These are phyloP conservation scores for Tricholoma flavovirens DNA, from an alignment of 768 basidiomycete genomes.

Conservation along the genomic window DNA sequence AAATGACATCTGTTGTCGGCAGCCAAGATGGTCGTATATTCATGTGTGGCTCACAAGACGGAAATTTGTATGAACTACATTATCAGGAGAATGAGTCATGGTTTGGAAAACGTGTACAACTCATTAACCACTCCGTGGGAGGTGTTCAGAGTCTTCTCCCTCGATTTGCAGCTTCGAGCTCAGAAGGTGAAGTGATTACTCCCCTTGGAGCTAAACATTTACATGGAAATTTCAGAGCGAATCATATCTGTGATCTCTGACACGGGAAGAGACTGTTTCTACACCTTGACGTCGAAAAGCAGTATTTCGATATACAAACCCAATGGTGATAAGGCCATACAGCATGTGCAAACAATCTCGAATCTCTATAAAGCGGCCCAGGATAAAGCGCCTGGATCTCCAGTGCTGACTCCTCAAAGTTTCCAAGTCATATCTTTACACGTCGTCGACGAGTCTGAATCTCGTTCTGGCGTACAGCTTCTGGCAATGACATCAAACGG, in stretches of 20 bases:
- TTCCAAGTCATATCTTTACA: slow-evolving; percentile 72
- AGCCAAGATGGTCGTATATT: slow-evolving; percentile 84
- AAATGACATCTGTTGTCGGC: slow-evolving; percentile 81
- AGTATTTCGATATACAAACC: slow-evolving; percentile 65
- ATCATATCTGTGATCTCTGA: slow-evolving; percentile 68
- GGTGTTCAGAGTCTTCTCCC: slow-evolving; percentile 77
- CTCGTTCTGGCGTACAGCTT: slow-evolving; percentile 65
- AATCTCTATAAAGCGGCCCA: slow-evolving; percentile 72
- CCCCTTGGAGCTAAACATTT: background rate
- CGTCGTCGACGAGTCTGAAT: slow-evolving; percentile 59
- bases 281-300: slow-evolving; percentile 64
- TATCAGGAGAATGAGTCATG: slow-evolving; percentile 89
- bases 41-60: slow-evolving; percentile 82
- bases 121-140: slow-evolving; percentile 84
- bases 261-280: slow-evolving; percentile 62
- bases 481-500: slow-evolving; percentile 80
- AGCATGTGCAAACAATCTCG: slow-evolving; percentile 69
- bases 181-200: slow-evolving; percentile 51
- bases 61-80: slow-evolving; percentile 85
- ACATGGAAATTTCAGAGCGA: slow-evolving; percentile 46
- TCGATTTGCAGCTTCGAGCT: slow-evolving; percentile 54
- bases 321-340: slow-evolving; percentile 57
- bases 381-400: slow-evolving; percentile 76
- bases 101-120: slow-evolving; percentile 82
- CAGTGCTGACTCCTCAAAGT: slow-evolving; percentile 59